These are phyloP conservation scores for Trichoderma sp. DNA, from an alignment of 2,329 filamentous ascomycete species.

Conservation along the genomic window DNA sequence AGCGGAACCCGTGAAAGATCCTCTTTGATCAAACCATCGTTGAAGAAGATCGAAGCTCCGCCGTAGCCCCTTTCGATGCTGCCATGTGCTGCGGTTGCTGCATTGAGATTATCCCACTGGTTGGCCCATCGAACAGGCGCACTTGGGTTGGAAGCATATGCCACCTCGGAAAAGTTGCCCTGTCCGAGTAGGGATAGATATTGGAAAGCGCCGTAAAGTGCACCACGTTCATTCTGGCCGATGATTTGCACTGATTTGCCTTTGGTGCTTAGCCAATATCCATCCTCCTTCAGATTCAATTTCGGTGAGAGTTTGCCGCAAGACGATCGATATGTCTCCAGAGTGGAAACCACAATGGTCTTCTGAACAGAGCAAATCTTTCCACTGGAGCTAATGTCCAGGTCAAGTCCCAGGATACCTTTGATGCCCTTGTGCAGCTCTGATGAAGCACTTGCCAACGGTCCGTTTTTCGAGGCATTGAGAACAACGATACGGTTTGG, in stretches of 20 bases:
- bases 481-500: conserved; percentile 51
- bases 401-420: conserved; percentile 52
- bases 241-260: conserved; percentile 38
- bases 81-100: conserved; percentile 29
- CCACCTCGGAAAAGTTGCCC: conserved; percentile 48
- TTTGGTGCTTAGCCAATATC: conserved; percentile 56
- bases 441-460: conserved; percentile 56
- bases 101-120: conserved; percentile 65
- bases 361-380: neutral
- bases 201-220: conserved; percentile 6
- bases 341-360: conserved; percentile 25
- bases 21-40: conserved; percentile 49
- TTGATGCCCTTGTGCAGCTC: conserved; percentile 57
- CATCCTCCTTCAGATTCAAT: conserved; percentile 50
- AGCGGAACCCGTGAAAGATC: conserved; percentile 58
- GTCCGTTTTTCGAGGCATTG: conserved; percentile 52
- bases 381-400: conserved; percentile 25
- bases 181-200: conserved; percentile 55
- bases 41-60: conserved; percentile 66
- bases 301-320: conserved; percentile 29
- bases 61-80: conserved; percentile 67
- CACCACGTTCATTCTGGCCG: conserved; percentile 16
- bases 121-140: conserved; percentile 67
- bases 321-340: conserved; percentile 35
- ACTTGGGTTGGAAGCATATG: conserved; percentile 52